Evolutionary conservation across 306 rosid species (phyloP), one percentile per base, ranked within the genome.

Genomic region (Cucurbita maxima): DNA sequence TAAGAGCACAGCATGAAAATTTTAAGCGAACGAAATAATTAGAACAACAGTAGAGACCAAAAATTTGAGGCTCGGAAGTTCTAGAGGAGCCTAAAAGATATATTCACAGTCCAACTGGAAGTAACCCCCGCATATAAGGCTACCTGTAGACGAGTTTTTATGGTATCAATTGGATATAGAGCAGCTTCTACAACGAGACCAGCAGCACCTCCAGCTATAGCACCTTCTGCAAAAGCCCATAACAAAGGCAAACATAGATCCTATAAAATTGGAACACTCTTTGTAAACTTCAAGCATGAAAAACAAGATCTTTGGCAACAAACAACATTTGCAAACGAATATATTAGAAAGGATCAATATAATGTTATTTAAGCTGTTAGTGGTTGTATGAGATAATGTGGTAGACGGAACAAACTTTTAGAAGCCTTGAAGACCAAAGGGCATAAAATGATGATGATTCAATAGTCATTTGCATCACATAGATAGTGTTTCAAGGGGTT

Each of bases 81-180:
- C 9, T 10, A 72, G 50, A 72, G 50, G 50, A 73, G 14, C 61
- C 73, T 34, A 16, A 40, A 44, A 57, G 61, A 54, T 43, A 54
- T 43, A 34, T 37, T 59, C 41, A 40, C 55, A 1, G 5, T n/a
- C 40, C 30, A 15, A 71, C 2, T 8, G 56, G 40, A 15, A 54
- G 63, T n/a, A 14, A 4, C 51, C 79, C 58, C 41, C 11, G 37
- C 38, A 68, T 47, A 15, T 30, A 22, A 70, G 58, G 16, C 58
- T 77, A 63, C 85, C 85, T 82, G 85, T 70, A 82, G 48, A 70
- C 82, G 79, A 62, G 85, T 78, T 78, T 82, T 82, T 38, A 82
- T 78, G 3, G 85, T 82, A 44, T 82, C 85, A 63, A 82, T 75
- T 62, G 85, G 85, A 78, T 78, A 82, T 15, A 82, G 59, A 63